Conservation (phyloP, 2,329 filamentous ascomycete species). For the Aspergillus texensis region DNA sequence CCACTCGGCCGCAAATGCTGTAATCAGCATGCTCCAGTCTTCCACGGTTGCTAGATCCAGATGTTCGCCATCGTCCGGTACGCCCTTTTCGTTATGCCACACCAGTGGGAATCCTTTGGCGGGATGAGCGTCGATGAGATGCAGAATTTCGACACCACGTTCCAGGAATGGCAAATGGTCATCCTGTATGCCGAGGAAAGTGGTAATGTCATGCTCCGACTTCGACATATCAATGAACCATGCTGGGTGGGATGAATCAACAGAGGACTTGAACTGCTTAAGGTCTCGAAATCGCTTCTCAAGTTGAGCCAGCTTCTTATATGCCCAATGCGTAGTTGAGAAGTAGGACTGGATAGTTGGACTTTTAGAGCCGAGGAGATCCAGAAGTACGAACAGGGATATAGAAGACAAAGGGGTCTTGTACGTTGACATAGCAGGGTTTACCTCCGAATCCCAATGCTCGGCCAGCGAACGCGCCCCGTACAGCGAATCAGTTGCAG, state of each 20-base stretch:
- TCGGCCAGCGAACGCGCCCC: slow-evolving; percentile 81
- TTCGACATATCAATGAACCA: slow-evolving; percentile 71
- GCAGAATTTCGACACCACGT: slow-evolving; percentile 83
- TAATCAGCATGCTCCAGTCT: slow-evolving; percentile 85
- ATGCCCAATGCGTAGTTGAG: slow-evolving; percentile 90
- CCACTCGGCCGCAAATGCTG: slow-evolving; percentile 88
- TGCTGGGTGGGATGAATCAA: slow-evolving; percentile 30
- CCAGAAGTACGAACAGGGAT: slow-evolving; percentile 85
- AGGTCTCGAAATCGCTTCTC: slow-evolving; percentile 74
- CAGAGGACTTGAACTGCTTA: slow-evolving; percentile 63
- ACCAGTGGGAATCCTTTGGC: slow-evolving; percentile 67
- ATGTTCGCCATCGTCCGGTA: slow-evolving; percentile 75
- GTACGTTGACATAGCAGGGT: slow-evolving; percentile 75
- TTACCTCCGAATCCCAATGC: slow-evolving; percentile 71
- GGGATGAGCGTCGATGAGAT: slow-evolving; percentile 75
- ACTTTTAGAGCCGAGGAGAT: slow-evolving; percentile 73
- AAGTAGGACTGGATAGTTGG: slow-evolving; percentile 85
- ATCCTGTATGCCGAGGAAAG: slow-evolving; percentile 66
- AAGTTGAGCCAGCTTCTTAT: slow-evolving; percentile 71
- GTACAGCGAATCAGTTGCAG: slow-evolving; percentile 80
- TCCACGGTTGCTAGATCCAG: slow-evolving; percentile 76
- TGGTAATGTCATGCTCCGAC: slow-evolving; percentile 50
- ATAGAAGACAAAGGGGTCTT: slow-evolving; percentile 76
- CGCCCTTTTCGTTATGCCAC: slow-evolving; percentile 74
- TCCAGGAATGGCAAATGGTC: slow-evolving; percentile 91